phyloP scores from a whole-genome alignment of 2,329 filamentous ascomycete genomes.

The Pseudogymnoascus sp. region DNA sequence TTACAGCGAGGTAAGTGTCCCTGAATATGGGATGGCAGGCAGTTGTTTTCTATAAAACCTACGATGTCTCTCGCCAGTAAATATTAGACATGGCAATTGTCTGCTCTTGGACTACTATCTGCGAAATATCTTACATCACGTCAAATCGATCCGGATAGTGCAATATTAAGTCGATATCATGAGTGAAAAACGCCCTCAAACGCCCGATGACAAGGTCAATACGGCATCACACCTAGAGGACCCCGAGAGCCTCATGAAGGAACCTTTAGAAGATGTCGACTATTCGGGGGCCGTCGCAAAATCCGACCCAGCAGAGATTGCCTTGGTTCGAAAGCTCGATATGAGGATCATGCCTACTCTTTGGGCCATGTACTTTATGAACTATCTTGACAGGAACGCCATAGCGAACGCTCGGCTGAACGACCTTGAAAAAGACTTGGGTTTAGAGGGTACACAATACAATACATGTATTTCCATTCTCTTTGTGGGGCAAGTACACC shows the following conservation, averaged over 20 bases:
- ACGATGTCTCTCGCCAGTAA: background rate
- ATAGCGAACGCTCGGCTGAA: slow-evolving; percentile 50
- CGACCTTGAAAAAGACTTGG: slow-evolving; percentile 45
- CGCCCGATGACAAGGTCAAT: slow-evolving; percentile 10
- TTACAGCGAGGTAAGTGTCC: background rate
- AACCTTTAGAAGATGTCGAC: slow-evolving; percentile 5
- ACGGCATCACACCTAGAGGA: slow-evolving; percentile 10
- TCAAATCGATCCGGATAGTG: background rate
- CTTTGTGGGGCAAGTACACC: slow-evolving; percentile 38
- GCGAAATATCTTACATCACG: background rate
- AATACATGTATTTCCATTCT: slow-evolving; percentile 42
- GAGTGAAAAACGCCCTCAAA: background rate
- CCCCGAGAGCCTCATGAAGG: background rate
- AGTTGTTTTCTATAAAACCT: background rate
- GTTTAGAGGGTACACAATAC: slow-evolving; percentile 42
- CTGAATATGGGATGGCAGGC: background rate
- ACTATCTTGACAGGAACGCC: slow-evolving; percentile 44
- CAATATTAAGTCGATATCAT: background rate
- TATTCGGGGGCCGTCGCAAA: slow-evolving; percentile 28
- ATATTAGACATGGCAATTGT: background rate
- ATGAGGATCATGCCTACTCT: slow-evolving; percentile 35
- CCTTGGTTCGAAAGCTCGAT: slow-evolving; percentile 33
- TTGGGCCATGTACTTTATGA: slow-evolving; percentile 36
- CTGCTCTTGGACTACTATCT: background rate
- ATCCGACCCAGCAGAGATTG: slow-evolving; percentile 30